phyloP scores from a whole-genome alignment of 2,329 filamentous ascomycete genomes.

The Escovopsis sp. region DNA sequence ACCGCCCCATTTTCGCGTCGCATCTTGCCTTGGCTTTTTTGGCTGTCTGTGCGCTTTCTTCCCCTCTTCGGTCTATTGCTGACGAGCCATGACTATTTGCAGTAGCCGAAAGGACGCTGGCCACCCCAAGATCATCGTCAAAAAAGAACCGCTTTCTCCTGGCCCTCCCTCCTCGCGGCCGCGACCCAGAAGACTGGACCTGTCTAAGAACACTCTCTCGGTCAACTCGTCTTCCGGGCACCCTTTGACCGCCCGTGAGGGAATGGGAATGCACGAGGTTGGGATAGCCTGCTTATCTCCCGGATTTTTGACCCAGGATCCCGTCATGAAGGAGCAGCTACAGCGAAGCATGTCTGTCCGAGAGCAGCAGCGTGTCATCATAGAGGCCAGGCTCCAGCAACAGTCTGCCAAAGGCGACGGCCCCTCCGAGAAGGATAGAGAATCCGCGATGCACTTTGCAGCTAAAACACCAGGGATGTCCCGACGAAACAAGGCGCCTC shows the following conservation, averaged over 20 bases:
- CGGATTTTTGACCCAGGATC: slow-evolving; percentile 90
- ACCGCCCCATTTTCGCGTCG: background rate
- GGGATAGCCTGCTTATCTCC: slow-evolving; percentile 89
- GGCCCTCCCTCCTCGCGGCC: slow-evolving; percentile 53
- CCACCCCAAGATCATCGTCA: slow-evolving; percentile 74
- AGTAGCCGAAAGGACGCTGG: slow-evolving; percentile 37
- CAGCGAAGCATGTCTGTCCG: slow-evolving; percentile 87
- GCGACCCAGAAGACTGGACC: slow-evolving; percentile 56
- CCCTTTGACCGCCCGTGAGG: slow-evolving; percentile 65
- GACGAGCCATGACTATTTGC: slow-evolving; percentile 7
- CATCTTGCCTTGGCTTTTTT: background rate
- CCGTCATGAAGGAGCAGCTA: slow-evolving; percentile 89
- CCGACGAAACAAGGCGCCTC: slow-evolving; percentile 64
- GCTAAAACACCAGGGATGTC: slow-evolving; percentile 62
- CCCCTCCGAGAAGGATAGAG: slow-evolving; percentile 40
- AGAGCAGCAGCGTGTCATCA: slow-evolving; percentile 88
- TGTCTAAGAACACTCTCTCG: slow-evolving; percentile 48
- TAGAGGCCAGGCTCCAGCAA: slow-evolving; percentile 79
- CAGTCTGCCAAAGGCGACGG: slow-evolving; percentile 68
- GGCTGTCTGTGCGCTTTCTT: background rate
- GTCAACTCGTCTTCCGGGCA: slow-evolving; percentile 47
- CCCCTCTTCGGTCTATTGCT: slow-evolving; percentile 1
- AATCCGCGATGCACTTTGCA: slow-evolving; percentile 32
- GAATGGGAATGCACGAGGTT: slow-evolving; percentile 76
- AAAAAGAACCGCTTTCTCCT: slow-evolving; percentile 89